These are phyloP conservation scores for Colletotrichum chlorophyti DNA, from an alignment of 2,329 filamentous ascomycete species.

Conservation along the genomic window DNA sequence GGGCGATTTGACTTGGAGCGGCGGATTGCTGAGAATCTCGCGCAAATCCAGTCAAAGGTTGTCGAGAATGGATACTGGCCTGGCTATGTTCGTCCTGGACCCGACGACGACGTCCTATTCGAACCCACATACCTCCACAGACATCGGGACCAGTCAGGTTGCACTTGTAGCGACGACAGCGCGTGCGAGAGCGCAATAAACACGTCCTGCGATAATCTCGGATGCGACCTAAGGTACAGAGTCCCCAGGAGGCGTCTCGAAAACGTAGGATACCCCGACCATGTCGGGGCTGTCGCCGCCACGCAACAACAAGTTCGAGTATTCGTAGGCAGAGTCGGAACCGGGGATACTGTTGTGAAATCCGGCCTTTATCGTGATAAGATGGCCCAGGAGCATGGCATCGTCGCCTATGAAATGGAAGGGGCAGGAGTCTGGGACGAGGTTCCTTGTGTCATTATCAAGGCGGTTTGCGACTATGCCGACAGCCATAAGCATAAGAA, in stretches of 20 bases:
- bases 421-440: conserved; percentile 1
- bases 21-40: background rate
- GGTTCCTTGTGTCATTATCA: background rate
- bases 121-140: conserved; percentile 39
- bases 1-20: conserved; percentile 22
- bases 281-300: background rate
- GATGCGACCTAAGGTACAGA: conserved; percentile 30
- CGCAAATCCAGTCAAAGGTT: background rate
- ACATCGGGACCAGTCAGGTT: conserved; percentile 30
- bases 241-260: conserved; percentile 8
- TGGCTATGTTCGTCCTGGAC: conserved; percentile 36
- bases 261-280: background rate
- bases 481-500: conserved; percentile 21
- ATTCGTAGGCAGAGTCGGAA: conserved; percentile 12
- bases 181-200: conserved; percentile 31
- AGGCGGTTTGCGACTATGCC: conserved; percentile 31
- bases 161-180: background rate
- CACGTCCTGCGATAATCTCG: conserved; percentile 32
- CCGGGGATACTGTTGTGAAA: conserved; percentile 41
- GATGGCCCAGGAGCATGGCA: background rate
- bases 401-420: conserved; percentile 16
- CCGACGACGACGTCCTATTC: conserved; percentile 38
- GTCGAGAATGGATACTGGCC: background rate
- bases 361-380: conserved; percentile 2
- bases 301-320: background rate